These are phyloP conservation scores for Adansonia gregorii DNA, from an alignment of 441 rosid species.

Conservation along the genomic window DNA sequence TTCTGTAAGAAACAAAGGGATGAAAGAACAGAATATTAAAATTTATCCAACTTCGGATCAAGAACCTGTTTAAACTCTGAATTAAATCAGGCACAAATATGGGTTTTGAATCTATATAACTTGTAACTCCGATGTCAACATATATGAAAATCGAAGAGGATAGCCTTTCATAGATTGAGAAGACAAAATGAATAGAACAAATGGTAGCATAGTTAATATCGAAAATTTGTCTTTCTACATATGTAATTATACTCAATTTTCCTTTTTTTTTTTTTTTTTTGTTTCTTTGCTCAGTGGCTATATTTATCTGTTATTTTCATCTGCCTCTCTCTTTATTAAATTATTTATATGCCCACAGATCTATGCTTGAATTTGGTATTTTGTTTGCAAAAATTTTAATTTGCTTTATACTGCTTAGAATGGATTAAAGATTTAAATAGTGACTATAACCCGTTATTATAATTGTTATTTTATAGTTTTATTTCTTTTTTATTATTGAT, in stretches of 20 bases:
- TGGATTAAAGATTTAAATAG: too few species aligned
- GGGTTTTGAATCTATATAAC: not conserved
- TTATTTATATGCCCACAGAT: too few species aligned
- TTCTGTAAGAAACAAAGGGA: not conserved
- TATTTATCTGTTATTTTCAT: not conserved
- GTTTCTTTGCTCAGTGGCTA: not conserved
- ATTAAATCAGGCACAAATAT: not conserved
- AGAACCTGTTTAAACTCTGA: not conserved
- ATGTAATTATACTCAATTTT: not conserved
- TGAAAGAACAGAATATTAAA: not conserved
- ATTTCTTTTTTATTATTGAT: too few species aligned
- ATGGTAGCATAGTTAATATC: not conserved
- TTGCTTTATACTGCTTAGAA: too few species aligned
- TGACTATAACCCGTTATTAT: too few species aligned
- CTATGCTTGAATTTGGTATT: too few species aligned
- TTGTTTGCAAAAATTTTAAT: too few species aligned
- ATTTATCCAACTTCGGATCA: not conserved
- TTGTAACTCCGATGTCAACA: not conserved
- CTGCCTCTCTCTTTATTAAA: not conserved
- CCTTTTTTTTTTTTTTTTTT: not conserved
- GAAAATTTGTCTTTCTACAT: not conserved
- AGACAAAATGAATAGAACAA: not conserved
- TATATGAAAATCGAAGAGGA: not conserved
- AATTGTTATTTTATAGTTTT: too few species aligned
- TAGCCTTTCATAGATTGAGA: not conserved